Evolutionary conservation across 2,329 filamentous ascomycete species (phyloP).

Genomic region (Cercospora sojina): DNA sequence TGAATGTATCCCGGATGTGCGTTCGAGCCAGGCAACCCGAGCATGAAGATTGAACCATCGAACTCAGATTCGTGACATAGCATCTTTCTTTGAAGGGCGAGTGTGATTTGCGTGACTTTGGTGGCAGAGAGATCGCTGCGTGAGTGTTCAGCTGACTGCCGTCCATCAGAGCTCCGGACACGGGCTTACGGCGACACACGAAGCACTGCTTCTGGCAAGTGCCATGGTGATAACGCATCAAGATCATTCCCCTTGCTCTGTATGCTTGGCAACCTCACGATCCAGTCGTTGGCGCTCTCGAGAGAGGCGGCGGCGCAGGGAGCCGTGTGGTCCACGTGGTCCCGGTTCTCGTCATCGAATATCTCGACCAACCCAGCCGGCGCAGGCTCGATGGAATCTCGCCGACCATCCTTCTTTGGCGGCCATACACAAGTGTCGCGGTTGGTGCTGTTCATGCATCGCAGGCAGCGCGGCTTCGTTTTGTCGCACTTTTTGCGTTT

Average conservation of each 20-base stretch:
- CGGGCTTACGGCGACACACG: constrained; percentile 17
- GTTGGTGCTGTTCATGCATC: constrained; percentile 25
- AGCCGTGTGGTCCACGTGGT: neutral
- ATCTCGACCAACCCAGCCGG: neutral
- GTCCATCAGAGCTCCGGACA: neutral
- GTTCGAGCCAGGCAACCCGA: constrained; percentile 17
- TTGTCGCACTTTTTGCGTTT: constrained; percentile 30
- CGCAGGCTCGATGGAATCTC: neutral
- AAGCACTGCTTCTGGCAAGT: constrained; percentile 7
- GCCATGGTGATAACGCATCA: constrained; percentile 4
- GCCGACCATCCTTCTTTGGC: neutral
- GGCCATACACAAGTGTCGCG: constrained; percentile 22
- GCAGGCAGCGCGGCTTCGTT: constrained; percentile 18
- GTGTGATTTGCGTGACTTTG: constrained; percentile 12
- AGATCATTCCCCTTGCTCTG: neutral
- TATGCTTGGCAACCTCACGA: constrained; percentile 1
- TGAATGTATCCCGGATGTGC: constrained; percentile 21
- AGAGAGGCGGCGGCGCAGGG: neutral
- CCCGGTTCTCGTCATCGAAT: neutral
- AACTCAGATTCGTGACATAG: constrained; percentile 18
- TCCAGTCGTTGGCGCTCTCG: neutral
- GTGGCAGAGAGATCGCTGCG: constrained; percentile 16
- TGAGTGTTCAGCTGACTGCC: neutral
- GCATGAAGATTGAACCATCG: constrained; percentile 17
- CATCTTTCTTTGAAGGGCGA: constrained; percentile 20